Percentiles rank a stretch among this genome's conserved stretches.
phyloP scores from a whole-genome alignment of 2,329 filamentous ascomycete genomes.

The Clonostachys sp. region DNA sequence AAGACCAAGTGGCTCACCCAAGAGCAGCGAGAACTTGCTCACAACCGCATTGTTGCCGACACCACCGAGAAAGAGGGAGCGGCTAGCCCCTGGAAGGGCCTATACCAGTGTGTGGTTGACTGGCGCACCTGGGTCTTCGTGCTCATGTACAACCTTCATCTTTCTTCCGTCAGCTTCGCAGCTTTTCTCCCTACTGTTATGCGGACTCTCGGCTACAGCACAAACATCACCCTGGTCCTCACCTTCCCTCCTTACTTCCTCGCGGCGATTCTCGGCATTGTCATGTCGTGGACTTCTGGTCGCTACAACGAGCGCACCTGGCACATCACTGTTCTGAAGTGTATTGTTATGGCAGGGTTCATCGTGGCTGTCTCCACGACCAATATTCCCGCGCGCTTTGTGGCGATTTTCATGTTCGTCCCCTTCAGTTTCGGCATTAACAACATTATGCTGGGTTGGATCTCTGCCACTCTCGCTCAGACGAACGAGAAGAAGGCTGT shows the following conservation, averaged over 20 bases:
- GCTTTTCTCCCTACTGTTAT: conserved; percentile 36
- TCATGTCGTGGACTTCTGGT: conserved; percentile 43
- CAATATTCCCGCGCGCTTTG: conserved; percentile 31
- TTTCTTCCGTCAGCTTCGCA: conserved; percentile 38
- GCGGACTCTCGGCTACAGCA: conserved; percentile 40
- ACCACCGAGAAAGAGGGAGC: conserved; percentile 18
- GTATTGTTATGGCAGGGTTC: conserved; percentile 34
- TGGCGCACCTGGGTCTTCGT: conserved; percentile 39
- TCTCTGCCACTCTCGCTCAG: conserved; percentile 8
- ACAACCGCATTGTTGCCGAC: conserved; percentile 30
- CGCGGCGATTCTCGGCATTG: conserved; percentile 38
- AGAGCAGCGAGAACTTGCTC: conserved; percentile 30
- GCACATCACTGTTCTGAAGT: conserved; percentile 40
- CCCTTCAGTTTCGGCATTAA: conserved; percentile 4
- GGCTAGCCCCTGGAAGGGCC: not conserved
- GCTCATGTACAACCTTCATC: conserved; percentile 37
- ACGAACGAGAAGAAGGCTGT: conserved; percentile 10
- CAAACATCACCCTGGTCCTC: conserved; percentile 43
- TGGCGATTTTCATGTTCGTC: conserved; percentile 30
- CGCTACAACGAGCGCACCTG: conserved; percentile 41
- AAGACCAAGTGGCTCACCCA: conserved; percentile 31
- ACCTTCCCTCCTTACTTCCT: conserved; percentile 48
- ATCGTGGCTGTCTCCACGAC: conserved; percentile 27
- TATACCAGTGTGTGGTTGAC: conserved; percentile 19
- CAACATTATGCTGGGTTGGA: conserved; percentile 7